phyloP scores from a whole-genome alignment of 2,329 filamentous ascomycete species.

The Colletotrichum falcatum region DNA sequence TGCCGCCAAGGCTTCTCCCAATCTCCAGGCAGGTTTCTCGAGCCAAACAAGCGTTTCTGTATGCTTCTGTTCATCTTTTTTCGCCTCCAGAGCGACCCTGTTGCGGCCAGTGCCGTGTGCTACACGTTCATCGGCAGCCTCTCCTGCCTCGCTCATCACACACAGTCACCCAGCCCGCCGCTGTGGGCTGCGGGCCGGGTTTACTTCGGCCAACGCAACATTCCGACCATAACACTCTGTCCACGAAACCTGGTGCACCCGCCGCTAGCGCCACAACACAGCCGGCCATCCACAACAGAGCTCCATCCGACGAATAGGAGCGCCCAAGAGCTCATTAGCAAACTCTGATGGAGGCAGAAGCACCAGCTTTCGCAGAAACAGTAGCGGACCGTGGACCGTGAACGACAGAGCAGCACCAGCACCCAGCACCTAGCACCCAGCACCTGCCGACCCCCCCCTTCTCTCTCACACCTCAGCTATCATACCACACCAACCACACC shows the following conservation, averaged over 20 bases:
- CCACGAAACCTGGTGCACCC: slow-evolving; percentile 26
- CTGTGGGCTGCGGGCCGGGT: slow-evolving; percentile 20
- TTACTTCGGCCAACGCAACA: slow-evolving; percentile 35
- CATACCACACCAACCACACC: slow-evolving; percentile 23
- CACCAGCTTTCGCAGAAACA: slow-evolving; percentile 8
- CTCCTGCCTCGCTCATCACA: slow-evolving; percentile 17
- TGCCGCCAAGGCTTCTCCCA: neutral
- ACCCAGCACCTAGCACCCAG: slow-evolving; percentile 15
- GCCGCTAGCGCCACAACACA: slow-evolving; percentile 42
- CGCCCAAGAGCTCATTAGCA: slow-evolving; percentile 17
- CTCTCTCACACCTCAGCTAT: slow-evolving; percentile 12
- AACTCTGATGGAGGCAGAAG: slow-evolving; percentile 32
- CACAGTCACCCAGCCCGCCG: slow-evolving; percentile 7
- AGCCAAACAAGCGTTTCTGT: slow-evolving; percentile 5
- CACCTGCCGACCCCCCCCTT: neutral
- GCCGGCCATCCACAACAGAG: slow-evolving; percentile 34
- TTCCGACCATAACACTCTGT: slow-evolving; percentile 39
- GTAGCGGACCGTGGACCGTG: slow-evolving; percentile 19
- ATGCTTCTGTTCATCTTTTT: neutral
- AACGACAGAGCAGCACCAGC: slow-evolving; percentile 22
- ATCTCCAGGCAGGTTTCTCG: slow-evolving; percentile 2
- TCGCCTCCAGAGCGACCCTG: neutral
- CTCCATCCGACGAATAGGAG: slow-evolving; percentile 28
- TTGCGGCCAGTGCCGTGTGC: slow-evolving; percentile 12
- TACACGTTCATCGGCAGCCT: slow-evolving; percentile 17